Base-by-base conservation (phyloP, 495 filamentous ascomycete species). In the Penicillium parvum region DNA sequence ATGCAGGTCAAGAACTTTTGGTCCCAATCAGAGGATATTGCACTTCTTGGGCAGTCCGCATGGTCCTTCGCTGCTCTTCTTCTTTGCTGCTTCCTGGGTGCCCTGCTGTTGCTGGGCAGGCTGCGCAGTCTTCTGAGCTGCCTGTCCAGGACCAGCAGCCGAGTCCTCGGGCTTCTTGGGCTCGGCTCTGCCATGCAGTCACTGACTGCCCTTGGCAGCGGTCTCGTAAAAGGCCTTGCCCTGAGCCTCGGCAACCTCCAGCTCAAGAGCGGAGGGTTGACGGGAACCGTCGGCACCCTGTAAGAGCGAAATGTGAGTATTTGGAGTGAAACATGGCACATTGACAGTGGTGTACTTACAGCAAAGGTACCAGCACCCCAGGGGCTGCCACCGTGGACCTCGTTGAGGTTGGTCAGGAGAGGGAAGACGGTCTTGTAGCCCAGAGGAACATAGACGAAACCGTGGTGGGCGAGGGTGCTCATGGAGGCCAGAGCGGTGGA, bases 281-380 rank as follows among this genome's bases (percentile, higher is more conserved):
- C 92, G 85, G 32, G 84, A 85, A 53, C 92, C 92, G 37, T 94
- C 84, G 46, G 63, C 67, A 44, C 65, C 80, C 70, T 75, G 40
- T 40, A 45, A 44, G 17, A 7, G 19, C 23, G 14, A 23, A 18
- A 15, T 10, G 33, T 45, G 21, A 49, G 29, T n/a, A 21, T 9
- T 23, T 4, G 19, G 5, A 25, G 1, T 3, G 23, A 27, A 20
- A 23, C 12, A 25, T 43, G 6, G n/a, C n/a, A n/a, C n/a, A n/a
- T n/a, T 16, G 19, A 17, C 14, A 5, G 16, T 10, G 6, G 12
- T 11, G 23, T 42, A 62, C 79, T 66, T 74, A 81, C 84, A 45
- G 91, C 74, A 55, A 96, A 90, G 36, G 92, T 96, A 61, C 92
- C 92, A 25, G 92, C 91, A 55, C 92, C 92, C 92, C 94, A 98